Evolutionary conservation across 139 green algal species (phyloP), one percentile per base, ranked within the genome.

Genomic region (Chlamydomonas sp.): DNA sequence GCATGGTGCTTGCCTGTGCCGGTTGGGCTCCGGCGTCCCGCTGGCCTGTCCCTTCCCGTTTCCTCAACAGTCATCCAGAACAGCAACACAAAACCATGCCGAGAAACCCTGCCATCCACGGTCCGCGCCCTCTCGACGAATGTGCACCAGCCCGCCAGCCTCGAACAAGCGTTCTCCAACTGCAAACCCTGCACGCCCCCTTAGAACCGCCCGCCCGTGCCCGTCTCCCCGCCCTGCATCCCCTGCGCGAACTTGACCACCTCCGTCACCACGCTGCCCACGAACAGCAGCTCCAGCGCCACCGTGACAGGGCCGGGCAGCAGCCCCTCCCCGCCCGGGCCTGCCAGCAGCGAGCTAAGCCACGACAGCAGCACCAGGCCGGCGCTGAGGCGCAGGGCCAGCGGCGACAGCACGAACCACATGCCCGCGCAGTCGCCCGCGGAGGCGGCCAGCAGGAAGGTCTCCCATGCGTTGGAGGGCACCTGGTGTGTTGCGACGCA

Each of bases 401-500:
- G 58, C 16, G 89, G 89, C 17, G 18, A 85, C 8, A 86, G 63
- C 2, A 81, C 61, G 16, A 85, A 81, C 93, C 94, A 96, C 59
- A 93, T 74, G 62, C 92, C 95, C 8, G 61, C 5, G 2, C 49
- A 58, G 68, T 97, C 95, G 10, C 94, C 92, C 4, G 90, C 85
- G 58, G 93, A 87, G 4, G 92, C 18, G 1, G 87, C 60, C 18
- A 91, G 8, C n/a, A 96, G 86, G 62, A 96, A 85, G 1, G 90
- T 90, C 85, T 97, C 94, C 89, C 85, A 94, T 5, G 68, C 63
- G 62, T 91, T 94, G 10, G 88, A 90, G 5, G 94, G 91, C 31
- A 92, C 68, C 90, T 89, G 89, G 49, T 49, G 31, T 49, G 31
- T 49, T 49, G 31, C 31, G 31, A 49, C 31, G 31, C 31, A 49